Conservation (phyloP, 495 filamentous ascomycete genomes). For the Umbilicaria muhlenbergii region DNA sequence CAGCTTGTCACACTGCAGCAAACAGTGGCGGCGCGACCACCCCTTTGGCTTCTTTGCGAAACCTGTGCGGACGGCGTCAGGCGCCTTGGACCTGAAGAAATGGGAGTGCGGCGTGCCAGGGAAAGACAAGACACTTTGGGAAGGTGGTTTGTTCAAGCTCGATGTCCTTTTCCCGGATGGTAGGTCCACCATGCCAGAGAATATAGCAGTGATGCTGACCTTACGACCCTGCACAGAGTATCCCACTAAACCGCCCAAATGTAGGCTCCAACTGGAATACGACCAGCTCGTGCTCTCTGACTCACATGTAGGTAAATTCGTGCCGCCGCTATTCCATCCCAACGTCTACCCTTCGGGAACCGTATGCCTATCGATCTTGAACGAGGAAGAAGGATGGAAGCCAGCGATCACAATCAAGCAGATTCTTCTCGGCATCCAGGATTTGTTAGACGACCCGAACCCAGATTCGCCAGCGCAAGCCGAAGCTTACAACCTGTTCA, state of each 20-base stretch:
- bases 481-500: constrained; percentile 93
- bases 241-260: constrained; percentile 96
- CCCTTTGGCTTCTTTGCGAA: constrained; percentile 96
- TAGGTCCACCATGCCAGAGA: constrained; percentile 27
- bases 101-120: constrained; percentile 97
- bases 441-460: constrained; percentile 89
- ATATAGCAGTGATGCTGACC: not conserved
- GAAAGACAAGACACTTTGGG: constrained; percentile 92
- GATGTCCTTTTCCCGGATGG: constrained; percentile 89
- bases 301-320: constrained; percentile 67
- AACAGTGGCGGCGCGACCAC: constrained; percentile 93
- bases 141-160: constrained; percentile 88
- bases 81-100: constrained; percentile 77
- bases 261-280: constrained; percentile 30
- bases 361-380: constrained; percentile 92
- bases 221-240: constrained; percentile 53
- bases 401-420: constrained; percentile 97
- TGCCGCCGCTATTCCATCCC: constrained; percentile 90
- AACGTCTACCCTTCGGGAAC: constrained; percentile 98
- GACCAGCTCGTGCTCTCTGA: not conserved
- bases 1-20: constrained; percentile 33
- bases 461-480: constrained; percentile 94
- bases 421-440: constrained; percentile 89
- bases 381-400: constrained; percentile 98
- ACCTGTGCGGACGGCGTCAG: constrained; percentile 61